Percentiles rank a stretch among this genome's conserved stretches.
These are phyloP conservation scores for Amorphotheca resinae DNA, from an alignment of 495 filamentous ascomycete species.

Conservation along the genomic window DNA sequence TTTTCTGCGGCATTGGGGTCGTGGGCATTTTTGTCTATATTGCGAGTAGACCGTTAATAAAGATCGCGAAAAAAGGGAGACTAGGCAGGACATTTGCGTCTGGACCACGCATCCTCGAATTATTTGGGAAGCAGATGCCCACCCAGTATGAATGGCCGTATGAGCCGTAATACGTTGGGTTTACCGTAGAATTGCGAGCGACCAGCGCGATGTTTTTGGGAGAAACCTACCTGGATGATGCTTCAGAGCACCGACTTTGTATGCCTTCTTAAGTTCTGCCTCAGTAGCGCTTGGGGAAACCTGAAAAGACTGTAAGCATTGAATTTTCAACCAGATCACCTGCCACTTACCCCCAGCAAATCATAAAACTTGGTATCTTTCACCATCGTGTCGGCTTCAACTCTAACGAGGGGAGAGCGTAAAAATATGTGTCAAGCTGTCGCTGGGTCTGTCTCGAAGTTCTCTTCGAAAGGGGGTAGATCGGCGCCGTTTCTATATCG, in stretches of 20 bases:
- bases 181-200: too few species aligned
- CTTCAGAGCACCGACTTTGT: slow-evolving; percentile 81
- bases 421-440: background rate
- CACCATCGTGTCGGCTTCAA: slow-evolving; percentile 52
- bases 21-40: slow-evolving; percentile 87
- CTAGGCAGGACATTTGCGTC: too few species aligned
- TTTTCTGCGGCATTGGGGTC: slow-evolving; percentile 90
- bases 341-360: slow-evolving; percentile 58
- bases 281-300: slow-evolving; percentile 62
- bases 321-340: background rate
- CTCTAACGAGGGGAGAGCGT: background rate
- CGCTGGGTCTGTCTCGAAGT: background rate
- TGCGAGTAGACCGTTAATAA: background rate
- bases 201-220: too few species aligned
- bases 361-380: slow-evolving; percentile 88
- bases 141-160: too few species aligned
- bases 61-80: slow-evolving; percentile 6
- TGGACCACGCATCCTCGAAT: too few species aligned
- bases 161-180: too few species aligned
- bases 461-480: background rate
- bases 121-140: too few species aligned
- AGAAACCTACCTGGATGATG: slow-evolving; percentile 66
- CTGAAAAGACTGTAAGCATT: slow-evolving; percentile 32
- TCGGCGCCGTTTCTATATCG: background rate
- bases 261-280: slow-evolving; percentile 75